phyloP scores from a whole-genome alignment of 345 rosid genomes.

The Lepidium sativum region DNA sequence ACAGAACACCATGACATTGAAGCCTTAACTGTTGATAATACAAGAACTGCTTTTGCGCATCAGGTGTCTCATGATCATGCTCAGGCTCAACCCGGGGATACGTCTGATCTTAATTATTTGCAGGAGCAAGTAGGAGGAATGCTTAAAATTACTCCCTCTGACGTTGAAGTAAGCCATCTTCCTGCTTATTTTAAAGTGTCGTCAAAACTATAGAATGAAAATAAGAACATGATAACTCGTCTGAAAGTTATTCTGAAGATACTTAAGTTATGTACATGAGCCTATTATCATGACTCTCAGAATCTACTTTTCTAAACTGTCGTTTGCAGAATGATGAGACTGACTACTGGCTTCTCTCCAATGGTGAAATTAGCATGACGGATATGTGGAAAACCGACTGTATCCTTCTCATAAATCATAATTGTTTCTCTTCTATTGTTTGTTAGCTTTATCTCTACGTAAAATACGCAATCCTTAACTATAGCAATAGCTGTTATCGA shows the following conservation, averaged over 20 bases:
- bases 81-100: constrained; percentile 26
- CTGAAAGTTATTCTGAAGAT: not conserved
- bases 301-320: not conserved
- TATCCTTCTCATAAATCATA: constrained; percentile 41
- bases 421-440: not conserved
- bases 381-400: constrained; percentile 89
- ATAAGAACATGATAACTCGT: not conserved
- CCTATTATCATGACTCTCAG: not conserved
- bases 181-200: not conserved
- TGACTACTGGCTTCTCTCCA: constrained; percentile 91
- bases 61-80: constrained; percentile 30
- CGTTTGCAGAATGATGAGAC: constrained; percentile 57
- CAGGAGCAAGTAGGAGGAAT: constrained; percentile 81
- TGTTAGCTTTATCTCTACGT: not conserved
- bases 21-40: constrained; percentile 29
- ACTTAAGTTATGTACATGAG: not conserved
- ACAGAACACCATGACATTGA: constrained; percentile 44
- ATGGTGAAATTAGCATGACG: constrained; percentile 75
- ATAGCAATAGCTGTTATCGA: constrained; percentile 46
- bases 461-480: constrained; percentile 38
- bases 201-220: not conserved
- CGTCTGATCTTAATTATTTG: constrained; percentile 50
- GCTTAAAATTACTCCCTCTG: constrained; percentile 81
- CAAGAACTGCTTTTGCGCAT: constrained; percentile 33
- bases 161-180: constrained; percentile 57